Percentiles rank a stretch among this genome's conserved stretches.
Conservation (phyloP, 2,329 filamentous ascomycete genomes). For the Waltergamsia citrina region DNA sequence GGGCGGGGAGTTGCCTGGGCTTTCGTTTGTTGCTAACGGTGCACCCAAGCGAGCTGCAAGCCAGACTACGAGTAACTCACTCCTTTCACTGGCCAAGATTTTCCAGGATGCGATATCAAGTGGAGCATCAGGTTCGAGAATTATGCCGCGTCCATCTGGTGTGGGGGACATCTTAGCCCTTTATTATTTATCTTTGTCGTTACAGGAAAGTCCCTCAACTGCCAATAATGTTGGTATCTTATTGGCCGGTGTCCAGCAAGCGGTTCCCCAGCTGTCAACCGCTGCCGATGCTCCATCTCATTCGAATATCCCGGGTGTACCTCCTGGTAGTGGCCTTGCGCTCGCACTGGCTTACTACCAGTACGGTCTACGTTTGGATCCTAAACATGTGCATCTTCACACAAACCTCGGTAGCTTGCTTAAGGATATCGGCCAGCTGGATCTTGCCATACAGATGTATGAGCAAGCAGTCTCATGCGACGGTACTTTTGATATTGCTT, state of each 20-base stretch:
- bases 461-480: slow-evolving; percentile 89
- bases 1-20: slow-evolving; percentile 68
- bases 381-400: slow-evolving; percentile 88
- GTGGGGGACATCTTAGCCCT: slow-evolving; percentile 89
- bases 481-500: slow-evolving; percentile 88
- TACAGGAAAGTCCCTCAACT: slow-evolving; percentile 93
- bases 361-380: slow-evolving; percentile 80
- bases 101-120: slow-evolving; percentile 93
- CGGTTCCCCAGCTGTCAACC: slow-evolving; percentile 18
- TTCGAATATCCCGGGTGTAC: slow-evolving; percentile 63
- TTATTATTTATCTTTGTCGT: slow-evolving; percentile 88
- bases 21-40: slow-evolving; percentile 62
- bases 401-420: slow-evolving; percentile 92
- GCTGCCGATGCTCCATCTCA: slow-evolving; percentile 7
- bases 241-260: slow-evolving; percentile 84
- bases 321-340: slow-evolving; percentile 77
- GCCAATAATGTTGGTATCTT: slow-evolving; percentile 97
- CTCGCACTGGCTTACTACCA: slow-evolving; percentile 91
- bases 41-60: slow-evolving; percentile 70
- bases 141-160: slow-evolving; percentile 56
- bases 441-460: slow-evolving; percentile 92
- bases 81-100: slow-evolving; percentile 92
- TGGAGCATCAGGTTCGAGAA: slow-evolving; percentile 43
- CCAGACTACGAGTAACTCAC: slow-evolving; percentile 89
- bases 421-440: slow-evolving; percentile 91